These are phyloP conservation scores for Cladobotryum mycophilum DNA, from an alignment of 2,329 filamentous ascomycete genomes.

Conservation along the genomic window DNA sequence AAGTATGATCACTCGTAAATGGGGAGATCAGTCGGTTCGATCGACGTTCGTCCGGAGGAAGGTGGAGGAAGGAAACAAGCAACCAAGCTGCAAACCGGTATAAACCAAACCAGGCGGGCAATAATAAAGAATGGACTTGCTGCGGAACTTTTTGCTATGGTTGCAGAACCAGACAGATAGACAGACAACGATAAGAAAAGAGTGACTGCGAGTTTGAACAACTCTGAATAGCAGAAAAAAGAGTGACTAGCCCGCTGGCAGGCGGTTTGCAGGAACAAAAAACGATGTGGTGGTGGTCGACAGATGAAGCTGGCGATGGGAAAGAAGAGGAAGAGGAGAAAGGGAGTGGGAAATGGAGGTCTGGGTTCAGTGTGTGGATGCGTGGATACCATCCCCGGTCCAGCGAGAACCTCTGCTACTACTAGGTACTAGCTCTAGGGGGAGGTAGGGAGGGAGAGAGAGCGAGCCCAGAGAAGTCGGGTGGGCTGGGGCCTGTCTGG, in stretches of 20 bases:
- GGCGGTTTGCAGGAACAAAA: constrained; percentile 28
- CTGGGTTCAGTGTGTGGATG: not conserved
- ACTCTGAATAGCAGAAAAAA: constrained; percentile 32
- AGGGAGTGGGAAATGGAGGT: constrained; percentile 12
- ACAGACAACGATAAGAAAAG: constrained; percentile 25
- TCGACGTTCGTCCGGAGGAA: constrained; percentile 6
- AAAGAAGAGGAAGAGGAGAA: constrained; percentile 21
- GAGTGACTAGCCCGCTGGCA: constrained; percentile 55
- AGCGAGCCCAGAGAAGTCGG: not conserved
- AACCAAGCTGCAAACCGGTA: constrained; percentile 14
- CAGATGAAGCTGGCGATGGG: constrained; percentile 28
- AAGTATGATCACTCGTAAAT: not conserved
- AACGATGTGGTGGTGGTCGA: constrained; percentile 28
- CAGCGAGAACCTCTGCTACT: constrained; percentile 4
- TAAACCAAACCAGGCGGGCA: constrained; percentile 6
- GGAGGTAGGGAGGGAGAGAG: constrained; percentile 4
- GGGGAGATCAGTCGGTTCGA: constrained; percentile 1
- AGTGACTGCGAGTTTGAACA: constrained; percentile 29
- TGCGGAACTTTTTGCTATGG: not conserved
- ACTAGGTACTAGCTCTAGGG: not conserved
- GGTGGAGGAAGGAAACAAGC: constrained; percentile 16
- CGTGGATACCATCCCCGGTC: constrained; percentile 1
- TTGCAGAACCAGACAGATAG: constrained; percentile 1
- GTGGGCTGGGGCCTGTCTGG: constrained; percentile 2
- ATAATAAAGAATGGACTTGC: constrained; percentile 8